A percentile compares a stretch with the other conserved stretches of the same genome.
phyloP scores from a whole-genome alignment of 345 rosid genomes.

The Camelina sativa region DNA sequence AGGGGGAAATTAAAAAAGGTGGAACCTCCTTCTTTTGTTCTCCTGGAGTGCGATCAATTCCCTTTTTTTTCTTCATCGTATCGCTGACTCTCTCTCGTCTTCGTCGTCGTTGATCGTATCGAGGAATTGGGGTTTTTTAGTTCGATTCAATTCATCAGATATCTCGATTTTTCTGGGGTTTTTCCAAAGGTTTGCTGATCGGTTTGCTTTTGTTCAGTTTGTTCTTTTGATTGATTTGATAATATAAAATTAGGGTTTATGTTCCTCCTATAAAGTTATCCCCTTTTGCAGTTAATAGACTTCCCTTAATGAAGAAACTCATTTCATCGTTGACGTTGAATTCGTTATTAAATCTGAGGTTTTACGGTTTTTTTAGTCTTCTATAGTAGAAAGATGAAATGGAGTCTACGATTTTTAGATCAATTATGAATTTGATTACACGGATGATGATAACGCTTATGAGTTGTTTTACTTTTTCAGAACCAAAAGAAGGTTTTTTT shows the following conservation, averaged over 20 bases:
- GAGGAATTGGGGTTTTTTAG: constrained; percentile 27
- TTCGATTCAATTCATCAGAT: constrained; percentile 23
- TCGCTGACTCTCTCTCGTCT: constrained; percentile 30
- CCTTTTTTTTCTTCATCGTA: background rate
- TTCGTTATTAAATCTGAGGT: background rate
- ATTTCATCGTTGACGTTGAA: constrained; percentile 20
- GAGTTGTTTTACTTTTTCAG: too few relatives aligned
- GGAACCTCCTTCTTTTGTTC: constrained; percentile 38
- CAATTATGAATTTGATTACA: constrained; percentile 6
- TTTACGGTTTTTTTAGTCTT: background rate
- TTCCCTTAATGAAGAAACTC: background rate
- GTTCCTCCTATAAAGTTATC: background rate
- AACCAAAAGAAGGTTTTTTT: too few relatives aligned
- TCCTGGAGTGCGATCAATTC: constrained; percentile 38
- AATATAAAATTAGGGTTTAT: constrained; percentile 22
- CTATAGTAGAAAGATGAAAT: constrained; percentile 8
- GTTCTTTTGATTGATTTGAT: constrained; percentile 15
- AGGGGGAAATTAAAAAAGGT: constrained; percentile 31
- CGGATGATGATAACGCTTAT: background rate
- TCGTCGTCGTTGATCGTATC: constrained; percentile 30
- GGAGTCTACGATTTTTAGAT: background rate
- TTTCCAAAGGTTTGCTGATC: constrained; percentile 29
- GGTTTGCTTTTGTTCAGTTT: constrained; percentile 17
- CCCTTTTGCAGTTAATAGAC: constrained; percentile 11
- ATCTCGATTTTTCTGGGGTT: background rate